These are phyloP conservation scores for Camellia sinensis DNA, from an alignment of 148 eudicot genomes.

Conservation along the genomic window DNA sequence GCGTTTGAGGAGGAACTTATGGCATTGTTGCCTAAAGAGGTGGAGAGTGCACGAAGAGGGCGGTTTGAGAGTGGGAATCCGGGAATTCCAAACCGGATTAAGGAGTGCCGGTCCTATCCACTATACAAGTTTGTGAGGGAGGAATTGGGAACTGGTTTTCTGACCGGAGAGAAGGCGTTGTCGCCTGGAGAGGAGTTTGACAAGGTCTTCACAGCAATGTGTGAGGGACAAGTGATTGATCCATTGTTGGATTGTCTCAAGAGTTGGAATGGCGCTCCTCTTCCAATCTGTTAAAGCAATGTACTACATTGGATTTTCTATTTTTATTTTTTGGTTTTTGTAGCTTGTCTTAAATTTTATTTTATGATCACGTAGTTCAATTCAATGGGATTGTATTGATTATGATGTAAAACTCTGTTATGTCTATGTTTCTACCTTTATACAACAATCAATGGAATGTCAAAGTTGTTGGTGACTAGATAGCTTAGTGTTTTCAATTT, in stretches of 20 bases:
- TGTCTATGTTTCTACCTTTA: too few relatives aligned
- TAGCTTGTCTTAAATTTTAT: background rate
- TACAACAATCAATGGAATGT: too few relatives aligned
- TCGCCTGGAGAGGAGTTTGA: constrained; percentile 82
- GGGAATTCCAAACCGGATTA: constrained; percentile 51
- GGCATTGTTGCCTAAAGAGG: constrained; percentile 52
- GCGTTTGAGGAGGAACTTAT: constrained; percentile 69
- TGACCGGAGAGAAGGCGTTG: constrained; percentile 59
- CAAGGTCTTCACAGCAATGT: constrained; percentile 66
- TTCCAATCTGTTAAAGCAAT: constrained; percentile 54
- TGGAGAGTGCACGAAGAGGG: constrained; percentile 48
- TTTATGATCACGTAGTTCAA: too few relatives aligned
- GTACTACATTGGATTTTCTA: background rate
- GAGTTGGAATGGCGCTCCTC: constrained; percentile 84
- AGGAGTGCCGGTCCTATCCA: constrained; percentile 77
- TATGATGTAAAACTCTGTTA: too few relatives aligned
- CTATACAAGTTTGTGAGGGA: constrained; percentile 67
- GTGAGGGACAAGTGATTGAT: constrained; percentile 62
- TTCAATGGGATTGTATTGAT: too few relatives aligned
- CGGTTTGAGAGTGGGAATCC: constrained; percentile 52
- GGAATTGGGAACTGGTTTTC: constrained; percentile 44
- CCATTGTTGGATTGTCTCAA: constrained; percentile 70
- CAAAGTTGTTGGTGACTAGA: too few relatives aligned
- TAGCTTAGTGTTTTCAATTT: too few relatives aligned
- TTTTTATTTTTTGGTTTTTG: background rate